These are phyloP conservation scores for Epichloe bromicola DNA, from an alignment of 2,329 filamentous ascomycete genomes.

Conservation along the genomic window DNA sequence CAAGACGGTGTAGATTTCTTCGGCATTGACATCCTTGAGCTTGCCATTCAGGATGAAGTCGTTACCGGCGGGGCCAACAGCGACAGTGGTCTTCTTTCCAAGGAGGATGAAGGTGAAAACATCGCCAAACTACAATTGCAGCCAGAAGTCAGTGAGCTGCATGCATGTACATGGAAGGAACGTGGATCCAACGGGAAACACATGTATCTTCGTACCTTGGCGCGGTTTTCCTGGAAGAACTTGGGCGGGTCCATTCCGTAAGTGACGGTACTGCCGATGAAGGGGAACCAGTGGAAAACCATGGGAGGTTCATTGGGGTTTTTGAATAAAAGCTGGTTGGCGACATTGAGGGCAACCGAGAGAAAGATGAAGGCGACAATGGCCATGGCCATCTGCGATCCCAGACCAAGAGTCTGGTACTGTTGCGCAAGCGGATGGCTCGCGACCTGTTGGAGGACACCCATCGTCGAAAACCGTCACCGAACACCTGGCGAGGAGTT, in stretches of 20 bases:
- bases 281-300: slow-evolving; percentile 69
- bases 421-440: slow-evolving; percentile 36
- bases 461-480: slow-evolving; percentile 29
- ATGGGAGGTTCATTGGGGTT: slow-evolving; percentile 71
- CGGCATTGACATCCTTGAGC: slow-evolving; percentile 76
- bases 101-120: slow-evolving; percentile 82
- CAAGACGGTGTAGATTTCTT: slow-evolving; percentile 77
- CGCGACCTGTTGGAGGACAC: slow-evolving; percentile 38
- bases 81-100: slow-evolving; percentile 81
- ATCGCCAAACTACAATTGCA: slow-evolving; percentile 57
- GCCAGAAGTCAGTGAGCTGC: slow-evolving; percentile 20
- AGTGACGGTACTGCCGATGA: slow-evolving; percentile 80
- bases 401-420: slow-evolving; percentile 34
- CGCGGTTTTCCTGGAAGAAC: slow-evolving; percentile 67
- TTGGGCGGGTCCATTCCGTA: slow-evolving; percentile 90
- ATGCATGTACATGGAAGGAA: background rate
- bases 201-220: slow-evolving; percentile 48
- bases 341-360: slow-evolving; percentile 63
- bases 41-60: slow-evolving; percentile 90
- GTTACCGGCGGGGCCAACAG: slow-evolving; percentile 68
- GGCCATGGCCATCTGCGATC: slow-evolving; percentile 33
- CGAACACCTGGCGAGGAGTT: background rate
- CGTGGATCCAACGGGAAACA: no score
- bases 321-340: slow-evolving; percentile 66
- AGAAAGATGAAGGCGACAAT: slow-evolving; percentile 33